Base-by-base conservation (phyloP, 2,329 filamentous ascomycete genomes). In the Lachnellula cervina region DNA sequence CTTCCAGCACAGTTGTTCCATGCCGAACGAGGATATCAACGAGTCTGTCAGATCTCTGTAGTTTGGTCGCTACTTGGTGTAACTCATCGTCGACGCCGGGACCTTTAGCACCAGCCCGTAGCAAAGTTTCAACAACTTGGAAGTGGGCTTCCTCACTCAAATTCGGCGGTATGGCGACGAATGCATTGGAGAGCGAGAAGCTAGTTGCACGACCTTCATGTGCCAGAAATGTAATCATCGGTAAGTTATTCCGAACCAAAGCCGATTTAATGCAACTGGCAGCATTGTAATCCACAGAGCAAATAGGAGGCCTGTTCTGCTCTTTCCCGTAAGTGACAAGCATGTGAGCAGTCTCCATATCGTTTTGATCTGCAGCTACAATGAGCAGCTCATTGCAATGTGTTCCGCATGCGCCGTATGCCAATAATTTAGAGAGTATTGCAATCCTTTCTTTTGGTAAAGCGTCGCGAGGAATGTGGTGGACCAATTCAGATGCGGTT, bases 271-370 rank as follows among this genome's bases (percentile, higher is more conserved):
- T 56, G 21, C 61, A 59, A 34, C 59, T 47, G 9, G 60, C 64
- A 47, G 61, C 58, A 45, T 66, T 53, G 49, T 66, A 64, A 49
- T 67, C 62, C 35, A 64, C 61, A 0, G 64, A 66, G 25, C 62
- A 66, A 8, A 59, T 45, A 5, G 57, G 55, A n/a, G 19, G 11
- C 3, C 47, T 44, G 14, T 54, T 49, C 13, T 56, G 45, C 32
- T 49, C 49, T 23, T 35, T 53, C 19, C 61, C 57, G 28, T 64
- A 55, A 11, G 54, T 51, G 25, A 68, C 46, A 21, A 68, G 46
- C 32, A 64, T 52, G 23, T 61, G 57, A 13, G 63, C 59, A 21
- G 64, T 55, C 5, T 55, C 51, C n/a, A 53, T 34, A n/a, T 68
- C 61, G n/a, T 62, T 56, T 28, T 57, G 49, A 38, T 60, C 56